Evolutionary conservation across 2,329 filamentous ascomycete species (phyloP).

Genomic region (Leptographium wingfieldii): DNA sequence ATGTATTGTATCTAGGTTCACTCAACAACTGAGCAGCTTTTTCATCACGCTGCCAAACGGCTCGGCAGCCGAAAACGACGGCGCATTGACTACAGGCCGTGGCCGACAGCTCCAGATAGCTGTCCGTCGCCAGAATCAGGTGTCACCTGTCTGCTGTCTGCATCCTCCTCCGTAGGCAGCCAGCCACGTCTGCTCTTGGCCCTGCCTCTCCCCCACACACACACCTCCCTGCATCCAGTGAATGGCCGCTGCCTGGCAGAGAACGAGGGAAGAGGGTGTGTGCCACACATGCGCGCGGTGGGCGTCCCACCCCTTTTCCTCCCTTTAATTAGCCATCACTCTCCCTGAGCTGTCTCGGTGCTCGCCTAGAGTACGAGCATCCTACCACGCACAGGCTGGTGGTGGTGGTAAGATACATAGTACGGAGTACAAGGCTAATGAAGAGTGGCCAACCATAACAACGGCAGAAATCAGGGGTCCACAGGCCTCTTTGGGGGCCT

Average conservation of each 20-base stretch:
- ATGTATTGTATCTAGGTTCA: no score
- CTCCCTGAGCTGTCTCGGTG: background rate
- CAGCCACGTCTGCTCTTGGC: background rate
- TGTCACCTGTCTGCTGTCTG: background rate
- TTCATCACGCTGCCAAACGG: background rate
- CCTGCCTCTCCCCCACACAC: background rate
- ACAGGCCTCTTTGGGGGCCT: background rate
- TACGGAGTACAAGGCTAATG: no score
- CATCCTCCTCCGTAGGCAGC: background rate
- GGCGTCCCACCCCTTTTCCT: background rate
- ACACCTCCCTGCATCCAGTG: background rate
- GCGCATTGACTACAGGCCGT: background rate
- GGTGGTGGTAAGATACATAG: no score
- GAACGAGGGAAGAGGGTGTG: background rate
- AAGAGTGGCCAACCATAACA: background rate
- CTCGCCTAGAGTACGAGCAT: background rate
- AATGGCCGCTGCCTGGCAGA: background rate
- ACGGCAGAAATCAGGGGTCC: background rate
- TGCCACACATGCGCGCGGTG: background rate
- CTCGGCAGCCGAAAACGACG: background rate
- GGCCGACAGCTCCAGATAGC: background rate
- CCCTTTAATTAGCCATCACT: background rate
- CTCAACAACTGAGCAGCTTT: no score
- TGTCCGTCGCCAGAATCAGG: background rate
- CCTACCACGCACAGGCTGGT: background rate